These are phyloP conservation scores for Gossypium laxum DNA, from an alignment of 441 rosid genomes.

Conservation along the genomic window DNA sequence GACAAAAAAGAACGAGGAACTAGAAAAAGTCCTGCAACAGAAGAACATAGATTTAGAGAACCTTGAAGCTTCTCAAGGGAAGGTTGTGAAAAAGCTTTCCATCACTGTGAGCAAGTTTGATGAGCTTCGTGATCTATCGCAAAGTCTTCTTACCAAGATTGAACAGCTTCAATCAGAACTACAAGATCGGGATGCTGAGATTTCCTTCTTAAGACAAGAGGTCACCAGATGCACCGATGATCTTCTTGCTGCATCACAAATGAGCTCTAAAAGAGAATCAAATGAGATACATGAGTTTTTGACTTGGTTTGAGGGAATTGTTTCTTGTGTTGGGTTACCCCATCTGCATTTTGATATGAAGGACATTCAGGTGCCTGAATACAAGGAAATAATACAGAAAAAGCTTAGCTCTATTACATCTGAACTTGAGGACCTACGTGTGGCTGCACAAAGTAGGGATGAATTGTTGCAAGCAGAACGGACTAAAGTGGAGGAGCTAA, in stretches of 20 bases:
- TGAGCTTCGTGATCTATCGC: constrained; percentile 90
- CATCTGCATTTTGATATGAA: constrained; percentile 35
- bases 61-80: constrained; percentile 73
- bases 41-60: constrained; percentile 61
- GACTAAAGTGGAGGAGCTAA: constrained; percentile 66
- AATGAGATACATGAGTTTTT: constrained; percentile 52
- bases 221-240: constrained; percentile 91
- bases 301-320: constrained; percentile 50
- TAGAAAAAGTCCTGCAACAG: constrained; percentile 54
- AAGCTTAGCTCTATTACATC: constrained; percentile 50
- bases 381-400: constrained; percentile 56
- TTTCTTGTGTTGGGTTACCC: constrained; percentile 37
- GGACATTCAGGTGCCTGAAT: constrained; percentile 30
- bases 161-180: constrained; percentile 85
- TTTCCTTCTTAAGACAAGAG: constrained; percentile 96
- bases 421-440: constrained; percentile 50
- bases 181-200: constrained; percentile 83
- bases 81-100: constrained; percentile 75
- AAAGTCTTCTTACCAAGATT: constrained; percentile 70
- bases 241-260: constrained; percentile 68
- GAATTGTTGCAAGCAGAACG: constrained; percentile 61
- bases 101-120: constrained; percentile 77
- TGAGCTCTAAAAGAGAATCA: constrained; percentile 43
- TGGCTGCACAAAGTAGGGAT: constrained; percentile 51
- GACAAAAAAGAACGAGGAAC: constrained; percentile 48